Evolutionary conservation across 495 filamentous ascomycete genomes (phyloP), one percentile per base, ranked within the genome.

Genomic region (Cairneyella variabilis): DNA sequence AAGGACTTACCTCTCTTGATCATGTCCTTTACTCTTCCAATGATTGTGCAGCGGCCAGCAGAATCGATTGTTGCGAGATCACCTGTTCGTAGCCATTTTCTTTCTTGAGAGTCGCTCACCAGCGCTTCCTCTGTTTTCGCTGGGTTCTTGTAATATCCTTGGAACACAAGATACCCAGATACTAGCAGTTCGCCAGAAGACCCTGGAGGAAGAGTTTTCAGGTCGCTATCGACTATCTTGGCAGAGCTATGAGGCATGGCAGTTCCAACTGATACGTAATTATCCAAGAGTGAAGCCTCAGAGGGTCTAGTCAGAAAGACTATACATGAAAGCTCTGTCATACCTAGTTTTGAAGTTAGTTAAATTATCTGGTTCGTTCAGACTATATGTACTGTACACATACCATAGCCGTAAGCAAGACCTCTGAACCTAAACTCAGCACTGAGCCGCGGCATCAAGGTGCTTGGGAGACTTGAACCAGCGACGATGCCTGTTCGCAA

Each of bases 61-160:
- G 76, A 73, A 53, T 84, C 76, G 57, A 88, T 84, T 0, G 81
- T 71, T 2, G 83, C 84, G 66, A 86, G 83, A 58, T 88, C 84
- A 17, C 84, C 84, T 0, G 84, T 86, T 58, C 78, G 77, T 51
- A 88, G 59, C 84, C 84, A 88, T 36, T 79, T 62, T n/a, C 76
- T 71, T 0, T 83, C 83, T 3, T 72, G 63, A 34, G 73, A 72
- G 51, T 86, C 83, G 7, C 73, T 69, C 16, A 74, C 62, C 64
- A 86, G 75, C 1, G 78, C 71, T 64, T 88, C 83, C 8, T 71
- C 75, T 3, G 83, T 86, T 71, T 85, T 85, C 57, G 78, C 76
- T n/a, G 75, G 75, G 61, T 86, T 84, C 44, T 82, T 76, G 83
- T 83, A 88, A 67, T 88, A 88, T n/a, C 84, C 84, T 16, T 76